Evolutionary conservation across 179 eudicot species (phyloP).

Genomic region (Carnegiea gigantea): DNA sequence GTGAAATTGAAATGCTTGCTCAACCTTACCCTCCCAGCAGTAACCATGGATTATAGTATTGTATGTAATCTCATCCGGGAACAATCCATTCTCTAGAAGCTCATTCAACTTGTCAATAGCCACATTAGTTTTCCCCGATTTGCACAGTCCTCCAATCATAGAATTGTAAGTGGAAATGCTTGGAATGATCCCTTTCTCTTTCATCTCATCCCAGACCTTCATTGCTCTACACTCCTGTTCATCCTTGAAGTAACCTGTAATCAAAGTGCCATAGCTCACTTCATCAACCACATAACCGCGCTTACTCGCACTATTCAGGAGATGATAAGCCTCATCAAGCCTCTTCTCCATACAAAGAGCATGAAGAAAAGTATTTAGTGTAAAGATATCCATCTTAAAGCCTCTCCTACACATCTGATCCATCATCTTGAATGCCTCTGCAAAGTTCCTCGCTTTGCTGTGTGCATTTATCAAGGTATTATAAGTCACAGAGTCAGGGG

Average conservation of each 20-base stretch:
- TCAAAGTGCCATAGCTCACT: conserved; percentile 81
- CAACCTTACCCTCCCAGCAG: conserved; percentile 76
- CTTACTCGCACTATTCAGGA: conserved; percentile 41
- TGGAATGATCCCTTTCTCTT: conserved; percentile 53
- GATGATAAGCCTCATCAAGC: conserved; percentile 51
- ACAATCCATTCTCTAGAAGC: conserved; percentile 59
- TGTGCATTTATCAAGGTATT: conserved; percentile 74
- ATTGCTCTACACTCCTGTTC: conserved; percentile 53
- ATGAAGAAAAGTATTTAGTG: conserved; percentile 64
- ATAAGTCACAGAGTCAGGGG: conserved; percentile 61
- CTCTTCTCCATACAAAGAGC: conserved; percentile 59
- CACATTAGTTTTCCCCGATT: conserved; percentile 58
- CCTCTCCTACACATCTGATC: conserved; percentile 55
- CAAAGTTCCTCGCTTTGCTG: conserved; percentile 56
- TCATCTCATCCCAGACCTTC: conserved; percentile 83
- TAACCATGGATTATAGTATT: conserved; percentile 79
- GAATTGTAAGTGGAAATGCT: conserved; percentile 63
- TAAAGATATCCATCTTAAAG: conserved; percentile 63
- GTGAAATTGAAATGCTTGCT: conserved; percentile 79
- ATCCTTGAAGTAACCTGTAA: conserved; percentile 55
- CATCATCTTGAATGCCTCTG: conserved; percentile 61
- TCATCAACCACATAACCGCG: conserved; percentile 64
- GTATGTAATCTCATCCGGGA: conserved; percentile 74
- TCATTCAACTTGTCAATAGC: conserved; percentile 71
- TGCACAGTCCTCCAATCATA: conserved; percentile 72